Evolutionary conservation across 768 basidiomycete species (phyloP).

Genomic region (Saitozyma sp.): DNA sequence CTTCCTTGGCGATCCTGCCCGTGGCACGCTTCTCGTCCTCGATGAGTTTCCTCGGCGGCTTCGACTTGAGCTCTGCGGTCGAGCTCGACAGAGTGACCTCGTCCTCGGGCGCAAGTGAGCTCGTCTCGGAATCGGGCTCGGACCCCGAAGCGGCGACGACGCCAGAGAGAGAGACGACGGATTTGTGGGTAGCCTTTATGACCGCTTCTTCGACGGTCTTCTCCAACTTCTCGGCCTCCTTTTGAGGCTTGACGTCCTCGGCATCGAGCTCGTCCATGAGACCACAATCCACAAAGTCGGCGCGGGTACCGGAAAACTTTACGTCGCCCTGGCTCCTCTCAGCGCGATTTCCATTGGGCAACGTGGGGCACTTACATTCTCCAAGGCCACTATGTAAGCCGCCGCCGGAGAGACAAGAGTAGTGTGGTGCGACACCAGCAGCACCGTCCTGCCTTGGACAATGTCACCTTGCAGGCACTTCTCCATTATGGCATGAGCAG

Average conservation of each 20-base stretch:
- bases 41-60: conserved; percentile 73
- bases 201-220: conserved; percentile 24
- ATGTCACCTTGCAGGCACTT: conserved; percentile 79
- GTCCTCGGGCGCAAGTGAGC: conserved; percentile 55
- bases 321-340: conserved; percentile 63
- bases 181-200: conserved; percentile 28
- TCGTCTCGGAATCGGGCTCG: conserved; percentile 57
- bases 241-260: conserved; percentile 49
- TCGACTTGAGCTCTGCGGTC: conserved; percentile 52
- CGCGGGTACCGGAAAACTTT: conserved; percentile 67
- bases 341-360: not conserved
- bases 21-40: conserved; percentile 73
- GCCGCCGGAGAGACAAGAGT: conserved; percentile 81
- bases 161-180: conserved; percentile 19
- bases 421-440: conserved; percentile 92
- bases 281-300: conserved; percentile 67
- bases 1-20: conserved; percentile 66
- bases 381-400: conserved; percentile 65
- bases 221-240: conserved; percentile 15
- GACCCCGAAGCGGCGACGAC: conserved; percentile 43
- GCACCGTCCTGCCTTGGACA: conserved; percentile 72
- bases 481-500: conserved; percentile 76
- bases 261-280: conserved; percentile 69
- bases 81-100: conserved; percentile 28
- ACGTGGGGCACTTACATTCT: conserved; percentile 29